A percentile compares a stretch with the other conserved stretches of the same genome.
phyloP scores from a whole-genome alignment of 1,139 yeast species.

The Blastobotrys arbuscula region DNA sequence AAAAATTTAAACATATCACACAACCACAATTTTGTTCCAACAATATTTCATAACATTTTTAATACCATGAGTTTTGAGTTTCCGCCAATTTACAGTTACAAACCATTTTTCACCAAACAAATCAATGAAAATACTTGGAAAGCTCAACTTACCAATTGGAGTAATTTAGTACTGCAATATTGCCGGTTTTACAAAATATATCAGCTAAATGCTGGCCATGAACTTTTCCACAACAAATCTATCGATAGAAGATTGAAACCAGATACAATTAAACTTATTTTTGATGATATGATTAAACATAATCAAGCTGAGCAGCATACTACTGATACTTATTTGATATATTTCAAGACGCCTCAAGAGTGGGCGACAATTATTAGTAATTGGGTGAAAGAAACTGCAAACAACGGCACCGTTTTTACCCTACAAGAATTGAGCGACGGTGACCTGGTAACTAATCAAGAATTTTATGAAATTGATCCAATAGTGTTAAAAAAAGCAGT shows the following conservation, averaged over 20 bases:
- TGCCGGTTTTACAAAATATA: slow-evolving; percentile 55
- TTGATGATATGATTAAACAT: slow-evolving; percentile 51
- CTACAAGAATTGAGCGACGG: slow-evolving; percentile 70
- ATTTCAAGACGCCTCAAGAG: slow-evolving; percentile 68
- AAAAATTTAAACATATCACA: too few species aligned
- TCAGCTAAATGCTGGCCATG: slow-evolving; percentile 37
- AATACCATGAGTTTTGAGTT: slow-evolving; percentile 30
- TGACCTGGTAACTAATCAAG: slow-evolving; percentile 52
- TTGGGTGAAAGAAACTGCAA: slow-evolving; percentile 73
- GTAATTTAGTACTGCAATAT: slow-evolving; percentile 47
- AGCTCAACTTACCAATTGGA: slow-evolving; percentile 65
- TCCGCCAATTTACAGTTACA: slow-evolving; percentile 78
- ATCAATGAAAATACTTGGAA: slow-evolving; percentile 74
- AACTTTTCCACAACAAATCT: slow-evolving; percentile 44
- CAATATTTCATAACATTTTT: not conserved
- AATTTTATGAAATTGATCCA: slow-evolving; percentile 60
- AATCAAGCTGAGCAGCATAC: slow-evolving; percentile 47
- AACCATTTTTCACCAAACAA: slow-evolving; percentile 88
- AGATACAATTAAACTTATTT: slow-evolving; percentile 51
- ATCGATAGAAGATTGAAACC: slow-evolving; percentile 52
- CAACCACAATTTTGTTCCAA: too few species aligned
- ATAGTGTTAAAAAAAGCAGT: slow-evolving; percentile 51
- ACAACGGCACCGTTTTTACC: slow-evolving; percentile 71
- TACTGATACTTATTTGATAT: slow-evolving; percentile 46
- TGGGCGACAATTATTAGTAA: slow-evolving; percentile 63